Conservation (phyloP, 192 early-diverging fungal species). For the Linnemannia exigua region DNA sequence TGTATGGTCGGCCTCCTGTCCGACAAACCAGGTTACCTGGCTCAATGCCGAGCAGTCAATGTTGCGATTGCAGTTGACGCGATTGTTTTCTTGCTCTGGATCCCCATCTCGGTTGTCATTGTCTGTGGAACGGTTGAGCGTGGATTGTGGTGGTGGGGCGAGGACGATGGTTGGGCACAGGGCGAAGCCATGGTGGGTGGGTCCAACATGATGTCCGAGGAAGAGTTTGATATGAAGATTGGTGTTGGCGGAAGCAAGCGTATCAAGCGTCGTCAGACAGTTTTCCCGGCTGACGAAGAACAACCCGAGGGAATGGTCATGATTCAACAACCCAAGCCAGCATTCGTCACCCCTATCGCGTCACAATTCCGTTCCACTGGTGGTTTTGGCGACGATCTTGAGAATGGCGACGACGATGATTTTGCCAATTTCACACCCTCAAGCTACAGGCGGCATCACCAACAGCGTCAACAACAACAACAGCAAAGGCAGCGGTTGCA, state of each 20-base stretch:
- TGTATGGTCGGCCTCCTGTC: slow-evolving; percentile 18
- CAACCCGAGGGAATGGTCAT: slow-evolving; percentile 16
- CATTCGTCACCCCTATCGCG: slow-evolving; percentile 50
- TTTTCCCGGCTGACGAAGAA: slow-evolving; percentile 28
- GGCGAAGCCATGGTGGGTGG: slow-evolving; percentile 26
- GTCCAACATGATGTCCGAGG: slow-evolving; percentile 56
- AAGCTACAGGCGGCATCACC: slow-evolving; percentile 51
- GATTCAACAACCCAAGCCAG: slow-evolving; percentile 53
- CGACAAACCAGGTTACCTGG: slow-evolving; percentile 5
- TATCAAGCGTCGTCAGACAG: slow-evolving; percentile 43
- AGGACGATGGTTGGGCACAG: slow-evolving; percentile 53
- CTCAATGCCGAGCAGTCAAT: slow-evolving; percentile 47
- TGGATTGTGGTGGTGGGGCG: slow-evolving; percentile 57
- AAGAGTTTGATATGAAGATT: slow-evolving; percentile 56
- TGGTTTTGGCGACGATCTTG: background rate
- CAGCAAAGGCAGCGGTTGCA: slow-evolving; percentile 17
- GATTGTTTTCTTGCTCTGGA: slow-evolving; percentile 49
- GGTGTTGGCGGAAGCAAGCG: slow-evolving; percentile 35
- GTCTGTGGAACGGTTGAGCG: slow-evolving; percentile 54
- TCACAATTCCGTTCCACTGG: slow-evolving; percentile 45
- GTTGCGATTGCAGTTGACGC: slow-evolving; percentile 36
- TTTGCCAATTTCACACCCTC: slow-evolving; percentile 34
- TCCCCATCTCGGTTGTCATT: slow-evolving; percentile 53
- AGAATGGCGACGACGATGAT: slow-evolving; percentile 31
- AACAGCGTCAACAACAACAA: slow-evolving; percentile 43